Evolutionary conservation across 2,329 filamentous ascomycete species (phyloP).

Genomic region (Colletotrichum brevisporum): DNA sequence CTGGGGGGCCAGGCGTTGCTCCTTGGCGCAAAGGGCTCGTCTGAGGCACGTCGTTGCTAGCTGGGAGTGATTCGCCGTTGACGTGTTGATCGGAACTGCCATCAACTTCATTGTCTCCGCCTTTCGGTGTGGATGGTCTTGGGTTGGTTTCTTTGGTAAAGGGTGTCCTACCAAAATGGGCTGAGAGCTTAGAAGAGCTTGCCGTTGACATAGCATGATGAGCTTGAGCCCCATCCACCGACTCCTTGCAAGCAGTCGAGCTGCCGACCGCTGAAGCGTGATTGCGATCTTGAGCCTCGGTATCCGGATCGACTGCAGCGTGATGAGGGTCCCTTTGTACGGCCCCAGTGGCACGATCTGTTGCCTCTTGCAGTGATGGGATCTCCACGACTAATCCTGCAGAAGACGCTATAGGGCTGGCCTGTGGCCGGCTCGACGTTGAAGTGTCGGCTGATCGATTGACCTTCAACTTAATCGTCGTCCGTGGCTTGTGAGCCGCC

Average conservation of each 20-base stretch:
- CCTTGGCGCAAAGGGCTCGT: slow-evolving; percentile 6
- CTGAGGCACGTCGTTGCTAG: background rate
- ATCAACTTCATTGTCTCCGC: background rate
- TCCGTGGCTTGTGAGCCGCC: slow-evolving; percentile 70
- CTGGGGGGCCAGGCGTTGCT: slow-evolving; percentile 28
- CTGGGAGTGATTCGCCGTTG: background rate
- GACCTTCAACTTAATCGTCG: slow-evolving; percentile 69
- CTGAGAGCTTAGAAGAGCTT: background rate
- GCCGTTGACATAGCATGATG: background rate
- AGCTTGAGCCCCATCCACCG: background rate
- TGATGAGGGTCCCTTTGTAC: background rate
- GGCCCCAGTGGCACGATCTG: background rate
- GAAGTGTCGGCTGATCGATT: slow-evolving; percentile 44
- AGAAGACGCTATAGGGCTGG: background rate
- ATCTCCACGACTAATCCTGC: background rate
- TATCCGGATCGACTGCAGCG: background rate
- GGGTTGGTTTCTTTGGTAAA: background rate
- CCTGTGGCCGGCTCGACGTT: background rate
- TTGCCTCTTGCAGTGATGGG: background rate
- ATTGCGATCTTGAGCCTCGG: background rate
- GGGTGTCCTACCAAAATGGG: background rate
- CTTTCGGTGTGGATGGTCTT: slow-evolving; percentile 27
- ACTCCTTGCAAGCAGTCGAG: background rate
- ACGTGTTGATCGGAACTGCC: background rate
- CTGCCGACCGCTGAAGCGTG: background rate